Percentiles rank a stretch among this genome's conserved stretches.
phyloP scores from a whole-genome alignment of 2,329 filamentous ascomycete species.

The Thielaviopsis euricoi region DNA sequence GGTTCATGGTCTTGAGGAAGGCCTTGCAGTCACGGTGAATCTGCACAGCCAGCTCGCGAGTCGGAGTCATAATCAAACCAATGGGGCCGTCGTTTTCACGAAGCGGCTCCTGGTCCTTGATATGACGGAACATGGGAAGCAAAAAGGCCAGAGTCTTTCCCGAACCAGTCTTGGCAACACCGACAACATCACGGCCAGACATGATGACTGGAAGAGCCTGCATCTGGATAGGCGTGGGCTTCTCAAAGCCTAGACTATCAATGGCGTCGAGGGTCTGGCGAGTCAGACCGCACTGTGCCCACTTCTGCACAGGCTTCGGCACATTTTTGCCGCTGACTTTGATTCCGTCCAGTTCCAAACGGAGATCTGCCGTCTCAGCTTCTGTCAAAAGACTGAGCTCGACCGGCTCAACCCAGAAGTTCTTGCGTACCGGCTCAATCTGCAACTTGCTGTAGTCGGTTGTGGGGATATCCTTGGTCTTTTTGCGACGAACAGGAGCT shows the following conservation, averaged over 20 bases:
- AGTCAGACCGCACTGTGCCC: constrained; percentile 86
- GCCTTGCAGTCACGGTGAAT: constrained; percentile 92
- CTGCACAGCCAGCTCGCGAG: constrained; percentile 81
- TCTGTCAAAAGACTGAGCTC: constrained; percentile 73
- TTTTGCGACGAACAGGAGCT: constrained; percentile 56
- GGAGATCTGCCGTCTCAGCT: constrained; percentile 64
- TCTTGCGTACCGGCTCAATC: constrained; percentile 74
- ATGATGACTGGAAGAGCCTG: constrained; percentile 91
- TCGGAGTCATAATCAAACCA: constrained; percentile 80
- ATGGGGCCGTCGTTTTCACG: constrained; percentile 78
- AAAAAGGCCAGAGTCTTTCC: constrained; percentile 95
- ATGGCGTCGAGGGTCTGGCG: constrained; percentile 78
- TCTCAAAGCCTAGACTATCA: constrained; percentile 63
- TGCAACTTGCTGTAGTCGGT: constrained; percentile 78
- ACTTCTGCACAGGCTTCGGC: constrained; percentile 88
- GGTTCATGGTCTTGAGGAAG: constrained; percentile 70
- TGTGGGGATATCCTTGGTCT: constrained; percentile 72
- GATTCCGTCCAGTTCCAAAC: constrained; percentile 84
- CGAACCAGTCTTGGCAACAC: constrained; percentile 92
- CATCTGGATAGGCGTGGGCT: constrained; percentile 84
- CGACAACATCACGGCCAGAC: constrained; percentile 89
- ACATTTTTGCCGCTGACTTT: constrained; percentile 80
- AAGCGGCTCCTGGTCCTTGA: constrained; percentile 77
- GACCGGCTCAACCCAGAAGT: constrained; percentile 83
- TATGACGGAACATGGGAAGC: constrained; percentile 93